phyloP scores from a whole-genome alignment of 352 stramenopile species.

The Paralagenidium karlingii region DNA sequence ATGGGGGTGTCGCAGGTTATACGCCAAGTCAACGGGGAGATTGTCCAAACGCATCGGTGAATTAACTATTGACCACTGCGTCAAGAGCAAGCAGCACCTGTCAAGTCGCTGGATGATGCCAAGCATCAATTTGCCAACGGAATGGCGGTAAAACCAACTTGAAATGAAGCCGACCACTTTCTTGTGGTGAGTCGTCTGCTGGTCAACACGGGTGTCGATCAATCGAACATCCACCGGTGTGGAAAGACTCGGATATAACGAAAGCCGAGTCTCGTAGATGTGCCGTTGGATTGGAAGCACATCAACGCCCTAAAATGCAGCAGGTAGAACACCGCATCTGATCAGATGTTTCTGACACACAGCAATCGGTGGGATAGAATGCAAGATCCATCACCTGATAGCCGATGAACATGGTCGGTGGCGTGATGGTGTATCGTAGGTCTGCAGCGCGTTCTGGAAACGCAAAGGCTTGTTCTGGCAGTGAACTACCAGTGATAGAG shows the following conservation, averaged over 20 bases:
- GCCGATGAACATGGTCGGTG: constrained; percentile 48
- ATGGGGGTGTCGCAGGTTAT: not conserved
- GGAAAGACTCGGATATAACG: constrained; percentile 19
- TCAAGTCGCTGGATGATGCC: constrained; percentile 37
- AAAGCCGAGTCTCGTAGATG: constrained; percentile 15
- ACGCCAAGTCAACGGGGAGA: not conserved
- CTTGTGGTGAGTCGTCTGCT: not conserved
- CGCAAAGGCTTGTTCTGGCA: not conserved
- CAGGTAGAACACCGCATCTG: not conserved
- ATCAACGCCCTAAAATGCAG: constrained; percentile 13
- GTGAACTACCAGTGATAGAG: constrained; percentile 1
- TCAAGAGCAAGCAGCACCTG: too few species aligned
- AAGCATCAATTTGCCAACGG: constrained; percentile 46
- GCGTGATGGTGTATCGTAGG: constrained; percentile 46
- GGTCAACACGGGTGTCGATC: too few species aligned
- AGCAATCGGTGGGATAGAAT: too few species aligned
- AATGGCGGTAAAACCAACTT: constrained; percentile 50
- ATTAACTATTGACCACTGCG: too few species aligned
- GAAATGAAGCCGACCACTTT: constrained; percentile 43
- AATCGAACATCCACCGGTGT: constrained; percentile 7
- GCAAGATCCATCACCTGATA: constrained; percentile 59
- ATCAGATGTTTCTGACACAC: too few species aligned
- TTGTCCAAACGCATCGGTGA: too few species aligned
- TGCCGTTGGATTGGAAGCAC: constrained; percentile 16
- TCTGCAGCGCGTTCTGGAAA: constrained; percentile 22